Percentiles rank a stretch among this genome's conserved stretches.
Conservation (phyloP, 2,329 filamentous ascomycete species). For the Apiospora aurea region DNA sequence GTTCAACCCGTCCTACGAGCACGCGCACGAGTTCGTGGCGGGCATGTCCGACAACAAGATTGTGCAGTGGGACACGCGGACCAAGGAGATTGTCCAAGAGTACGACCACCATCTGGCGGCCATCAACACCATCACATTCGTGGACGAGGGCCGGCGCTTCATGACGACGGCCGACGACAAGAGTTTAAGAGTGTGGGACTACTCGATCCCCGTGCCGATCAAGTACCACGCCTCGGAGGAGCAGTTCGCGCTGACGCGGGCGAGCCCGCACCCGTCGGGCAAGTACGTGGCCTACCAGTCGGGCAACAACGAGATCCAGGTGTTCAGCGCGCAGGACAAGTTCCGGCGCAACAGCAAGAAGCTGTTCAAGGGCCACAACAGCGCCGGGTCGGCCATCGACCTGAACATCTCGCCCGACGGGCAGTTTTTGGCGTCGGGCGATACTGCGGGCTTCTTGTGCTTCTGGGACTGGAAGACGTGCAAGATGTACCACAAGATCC, state of each 20-base stretch:
- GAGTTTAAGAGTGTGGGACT: slow-evolving; percentile 95
- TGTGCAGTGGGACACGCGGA: slow-evolving; percentile 90
- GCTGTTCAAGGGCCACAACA: slow-evolving; percentile 94
- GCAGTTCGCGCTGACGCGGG: slow-evolving; percentile 95
- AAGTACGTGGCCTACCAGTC: slow-evolving; percentile 96
- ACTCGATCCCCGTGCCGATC: slow-evolving; percentile 97
- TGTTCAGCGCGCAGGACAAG: slow-evolving; percentile 93
- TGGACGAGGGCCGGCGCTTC: slow-evolving; percentile 92
- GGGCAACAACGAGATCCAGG: slow-evolving; percentile 94
- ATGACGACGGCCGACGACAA: slow-evolving; percentile 99
- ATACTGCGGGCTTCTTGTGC: slow-evolving; percentile 87
- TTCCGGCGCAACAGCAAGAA: slow-evolving; percentile 99
- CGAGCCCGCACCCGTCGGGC: slow-evolving; percentile 82
- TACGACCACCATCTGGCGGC: slow-evolving; percentile 99
- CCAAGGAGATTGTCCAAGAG: slow-evolving; percentile 85
- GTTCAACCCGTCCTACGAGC: slow-evolving; percentile 83
- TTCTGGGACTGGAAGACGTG: slow-evolving; percentile 99
- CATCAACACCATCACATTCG: slow-evolving; percentile 96
- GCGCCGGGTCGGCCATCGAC: slow-evolving; percentile 91
- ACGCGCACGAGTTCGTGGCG: slow-evolving; percentile 88
- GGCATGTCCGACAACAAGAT: slow-evolving; percentile 99
- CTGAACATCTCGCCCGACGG: slow-evolving; percentile 89
- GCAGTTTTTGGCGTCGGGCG: slow-evolving; percentile 86
- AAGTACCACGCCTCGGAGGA: slow-evolving; percentile 98
- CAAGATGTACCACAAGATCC: slow-evolving; percentile 98